These are phyloP conservation scores for Trifolium fragiferum DNA, from an alignment of 306 rosid species.

Conservation along the genomic window DNA sequence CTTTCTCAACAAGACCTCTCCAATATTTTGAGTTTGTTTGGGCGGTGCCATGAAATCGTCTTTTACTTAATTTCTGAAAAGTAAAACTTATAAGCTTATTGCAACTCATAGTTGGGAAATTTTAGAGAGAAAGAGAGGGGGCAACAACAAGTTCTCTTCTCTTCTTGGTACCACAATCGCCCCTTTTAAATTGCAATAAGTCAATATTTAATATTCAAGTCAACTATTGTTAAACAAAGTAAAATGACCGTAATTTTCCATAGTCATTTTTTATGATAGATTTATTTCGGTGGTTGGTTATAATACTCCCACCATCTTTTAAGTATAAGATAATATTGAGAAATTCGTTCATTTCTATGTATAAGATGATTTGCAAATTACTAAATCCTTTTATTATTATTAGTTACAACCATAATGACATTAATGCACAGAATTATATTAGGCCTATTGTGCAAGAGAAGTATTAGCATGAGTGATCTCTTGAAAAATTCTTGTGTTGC, in stretches of 20 bases:
- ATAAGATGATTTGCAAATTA: too few species aligned
- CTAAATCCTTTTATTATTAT: too few species aligned
- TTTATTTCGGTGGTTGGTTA: too few species aligned
- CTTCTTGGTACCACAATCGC: not conserved
- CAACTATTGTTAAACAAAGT: not conserved
- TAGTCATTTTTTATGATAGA: too few species aligned
- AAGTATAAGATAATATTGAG: too few species aligned
- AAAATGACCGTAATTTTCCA: not conserved
- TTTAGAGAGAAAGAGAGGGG: not conserved
- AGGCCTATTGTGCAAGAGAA: too few species aligned
- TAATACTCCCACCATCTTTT: too few species aligned
- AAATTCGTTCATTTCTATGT: too few species aligned
- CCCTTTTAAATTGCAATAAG: not conserved
- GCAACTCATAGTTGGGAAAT: constrained; percentile 2
- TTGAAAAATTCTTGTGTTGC: too few species aligned
- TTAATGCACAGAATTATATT: too few species aligned
- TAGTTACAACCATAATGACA: too few species aligned
- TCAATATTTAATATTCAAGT: constrained; percentile 19
- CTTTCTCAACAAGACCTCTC: constrained; percentile 33
- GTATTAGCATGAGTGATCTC: too few species aligned
- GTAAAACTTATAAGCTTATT: not conserved
- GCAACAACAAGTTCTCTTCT: not conserved
- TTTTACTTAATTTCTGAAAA: constrained; percentile 16
- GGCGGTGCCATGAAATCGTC: constrained; percentile 12
- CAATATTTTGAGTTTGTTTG: constrained; percentile 33